Evolutionary conservation across 768 basidiomycete species (phyloP).

Genomic region (Suillus clintonianus): DNA sequence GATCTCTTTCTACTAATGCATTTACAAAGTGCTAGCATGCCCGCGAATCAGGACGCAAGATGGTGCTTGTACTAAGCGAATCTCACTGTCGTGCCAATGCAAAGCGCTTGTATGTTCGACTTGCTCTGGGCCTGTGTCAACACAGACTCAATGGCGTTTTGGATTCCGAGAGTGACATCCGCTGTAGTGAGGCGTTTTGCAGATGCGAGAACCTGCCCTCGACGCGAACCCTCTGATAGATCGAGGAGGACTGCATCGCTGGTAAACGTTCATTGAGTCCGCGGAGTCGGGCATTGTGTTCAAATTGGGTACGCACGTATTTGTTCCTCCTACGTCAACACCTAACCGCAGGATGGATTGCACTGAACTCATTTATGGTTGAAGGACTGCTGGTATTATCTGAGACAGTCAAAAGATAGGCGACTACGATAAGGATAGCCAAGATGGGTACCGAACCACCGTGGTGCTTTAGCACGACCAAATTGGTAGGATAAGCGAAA

Average conservation of each 20-base stretch:
- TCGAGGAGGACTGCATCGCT: slow-evolving; percentile 36
- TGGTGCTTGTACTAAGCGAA: not conserved
- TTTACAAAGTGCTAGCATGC: slow-evolving; percentile 51
- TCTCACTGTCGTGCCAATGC: slow-evolving; percentile 62
- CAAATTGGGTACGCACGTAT: slow-evolving; percentile 23
- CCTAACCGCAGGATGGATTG: slow-evolving; percentile 23
- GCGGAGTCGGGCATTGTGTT: not conserved
- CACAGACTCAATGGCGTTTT: slow-evolving; percentile 47
- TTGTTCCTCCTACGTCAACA: slow-evolving; percentile 37
- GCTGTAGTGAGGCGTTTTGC: slow-evolving; percentile 57
- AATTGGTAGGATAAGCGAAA: slow-evolving; percentile 1
- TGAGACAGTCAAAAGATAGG: not conserved
- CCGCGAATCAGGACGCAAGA: slow-evolving; percentile 15
- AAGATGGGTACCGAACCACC: not conserved
- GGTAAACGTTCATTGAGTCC: not conserved
- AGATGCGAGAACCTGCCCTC: slow-evolving; percentile 25
- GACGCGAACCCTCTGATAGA: slow-evolving; percentile 7
- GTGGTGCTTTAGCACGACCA: not conserved
- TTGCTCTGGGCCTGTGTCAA: slow-evolving; percentile 39
- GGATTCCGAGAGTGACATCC: slow-evolving; percentile 61
- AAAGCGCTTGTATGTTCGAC: slow-evolving; percentile 47
- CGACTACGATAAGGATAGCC: not conserved
- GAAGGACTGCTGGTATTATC: not conserved
- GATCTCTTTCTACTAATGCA: slow-evolving; percentile 59
- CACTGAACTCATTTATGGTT: not conserved